These are phyloP conservation scores for Blastosporella zonata DNA, from an alignment of 1,284 basidiomycete genomes.

Conservation along the genomic window DNA sequence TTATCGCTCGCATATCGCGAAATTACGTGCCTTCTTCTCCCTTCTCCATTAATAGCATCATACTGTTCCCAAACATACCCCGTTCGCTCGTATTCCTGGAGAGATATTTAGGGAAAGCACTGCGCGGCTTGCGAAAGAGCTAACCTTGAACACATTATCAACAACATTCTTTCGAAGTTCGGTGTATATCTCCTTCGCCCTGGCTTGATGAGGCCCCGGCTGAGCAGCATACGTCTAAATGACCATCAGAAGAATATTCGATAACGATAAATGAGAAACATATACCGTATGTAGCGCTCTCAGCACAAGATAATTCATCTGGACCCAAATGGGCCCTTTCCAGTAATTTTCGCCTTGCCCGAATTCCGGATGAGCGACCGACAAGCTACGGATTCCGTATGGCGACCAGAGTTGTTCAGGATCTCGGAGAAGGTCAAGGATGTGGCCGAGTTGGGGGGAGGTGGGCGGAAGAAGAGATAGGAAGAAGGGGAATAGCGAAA, in stretches of 20 bases:
- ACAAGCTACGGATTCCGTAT: constrained; percentile 86
- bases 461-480: constrained; percentile 73
- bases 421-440: constrained; percentile 78
- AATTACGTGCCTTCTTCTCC: constrained; percentile 67
- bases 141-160: constrained; percentile 81
- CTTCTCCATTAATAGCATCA: constrained; percentile 79
- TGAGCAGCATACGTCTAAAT: constrained; percentile 71
- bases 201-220: constrained; percentile 77
- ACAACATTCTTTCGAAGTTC: constrained; percentile 82
- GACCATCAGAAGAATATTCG: constrained; percentile 5
- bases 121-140: constrained; percentile 15
- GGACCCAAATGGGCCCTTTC: constrained; percentile 95
- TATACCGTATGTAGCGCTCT: constrained; percentile 72
- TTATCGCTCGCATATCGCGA: constrained; percentile 2
- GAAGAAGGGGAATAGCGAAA: constrained; percentile 91
- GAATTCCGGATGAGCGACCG: constrained; percentile 81
- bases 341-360: constrained; percentile 94
- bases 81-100: constrained; percentile 84
- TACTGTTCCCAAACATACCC: constrained; percentile 98
- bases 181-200: constrained; percentile 75
- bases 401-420: constrained; percentile 87
- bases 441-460: constrained; percentile 75
- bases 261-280: constrained; percentile 4
- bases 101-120: constrained; percentile 5
- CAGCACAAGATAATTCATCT: constrained; percentile 91